Base-by-base conservation (phyloP, 176 grass and related monocot species). In the Juncus effusus region DNA sequence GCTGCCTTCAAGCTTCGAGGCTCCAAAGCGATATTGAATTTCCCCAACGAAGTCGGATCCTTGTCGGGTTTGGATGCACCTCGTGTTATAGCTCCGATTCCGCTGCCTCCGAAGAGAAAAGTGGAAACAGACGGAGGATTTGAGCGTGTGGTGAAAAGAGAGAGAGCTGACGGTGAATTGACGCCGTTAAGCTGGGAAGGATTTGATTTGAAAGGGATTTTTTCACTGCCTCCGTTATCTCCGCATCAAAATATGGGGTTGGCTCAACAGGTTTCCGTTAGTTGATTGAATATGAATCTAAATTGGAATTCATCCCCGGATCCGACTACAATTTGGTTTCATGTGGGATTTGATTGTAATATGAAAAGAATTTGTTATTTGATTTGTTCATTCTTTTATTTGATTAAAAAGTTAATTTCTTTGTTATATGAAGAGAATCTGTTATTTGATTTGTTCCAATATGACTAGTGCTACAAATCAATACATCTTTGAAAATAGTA, bases 181-280 rank as follows among this genome's bases (percentile, higher is more conserved):
- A 79, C 89, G 41, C 72, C 78, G 13, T 70, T 72, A 16, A 80
- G 42, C 59, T 76, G 70, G 56, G 76, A 28, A 54, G 70, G 13
- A 51, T 73, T 72, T 45, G 64, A 37, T 76, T 56, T 91, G 81
- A 81, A 81, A 82, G 50, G 75, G 47, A 16, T 14, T 82, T 41
- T 50, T 84, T 9, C 62, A 50, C 64, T 91, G 2, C 83, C 84
- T 38, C 81, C 84, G 9, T 12, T 82, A 56, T 87, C 81, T 59
- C 81, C 81, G 3, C 54, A 74, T 39, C 70, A 64, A 9, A 1
- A 77, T 15, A 6, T 82, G 9, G 81, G 75, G 36, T 93, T 79
- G 38, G 2, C 38, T 60, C 59, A 28, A 82, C 44, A 47, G 44
- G 44, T 47, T 47, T 6, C 44, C 2, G 44, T 47, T 47, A 47